These are phyloP conservation scores for Exserohilum turcica DNA, from an alignment of 2,329 filamentous ascomycete species.

Conservation along the genomic window DNA sequence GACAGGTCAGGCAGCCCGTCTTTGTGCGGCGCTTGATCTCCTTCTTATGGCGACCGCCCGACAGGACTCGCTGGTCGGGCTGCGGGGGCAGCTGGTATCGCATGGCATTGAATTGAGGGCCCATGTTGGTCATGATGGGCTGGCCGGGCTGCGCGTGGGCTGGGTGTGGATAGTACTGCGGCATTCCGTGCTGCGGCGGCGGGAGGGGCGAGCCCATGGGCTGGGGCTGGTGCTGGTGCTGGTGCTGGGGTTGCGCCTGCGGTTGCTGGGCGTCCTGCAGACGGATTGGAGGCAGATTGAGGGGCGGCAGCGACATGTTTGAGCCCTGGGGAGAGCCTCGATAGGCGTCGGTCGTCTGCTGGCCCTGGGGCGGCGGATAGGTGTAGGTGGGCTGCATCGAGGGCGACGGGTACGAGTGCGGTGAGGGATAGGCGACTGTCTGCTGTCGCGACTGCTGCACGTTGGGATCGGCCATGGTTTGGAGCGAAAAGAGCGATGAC, in stretches of 20 bases:
- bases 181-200: constrained; percentile 59
- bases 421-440: constrained; percentile 51
- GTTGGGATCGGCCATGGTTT: constrained; percentile 44
- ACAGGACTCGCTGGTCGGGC: constrained; percentile 59
- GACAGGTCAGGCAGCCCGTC: constrained; percentile 67
- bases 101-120: constrained; percentile 55
- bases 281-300: constrained; percentile 59
- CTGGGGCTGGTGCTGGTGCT: constrained; percentile 42
- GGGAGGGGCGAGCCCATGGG: constrained; percentile 61
- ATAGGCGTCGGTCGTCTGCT: constrained; percentile 50
- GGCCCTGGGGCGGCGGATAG: constrained; percentile 52
- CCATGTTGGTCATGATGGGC: constrained; percentile 57
- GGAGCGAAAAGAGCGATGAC: constrained; percentile 39
- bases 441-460: constrained; percentile 40
- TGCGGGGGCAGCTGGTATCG: constrained; percentile 62
- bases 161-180: constrained; percentile 57
- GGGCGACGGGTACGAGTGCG: constrained; percentile 58
- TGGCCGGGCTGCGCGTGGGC: constrained; percentile 50
- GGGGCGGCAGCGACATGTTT: constrained; percentile 51
- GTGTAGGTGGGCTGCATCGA: constrained; percentile 56
- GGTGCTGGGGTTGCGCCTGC: constrained; percentile 33
- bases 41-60: constrained; percentile 69
- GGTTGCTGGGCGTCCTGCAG: constrained; percentile 53
- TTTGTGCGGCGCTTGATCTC: constrained; percentile 78
- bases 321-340: constrained; percentile 54